Evolutionary conservation across 495 filamentous ascomycete species (phyloP), one percentile per base, ranked within the genome.

Genomic region (Neurospora sp.): DNA sequence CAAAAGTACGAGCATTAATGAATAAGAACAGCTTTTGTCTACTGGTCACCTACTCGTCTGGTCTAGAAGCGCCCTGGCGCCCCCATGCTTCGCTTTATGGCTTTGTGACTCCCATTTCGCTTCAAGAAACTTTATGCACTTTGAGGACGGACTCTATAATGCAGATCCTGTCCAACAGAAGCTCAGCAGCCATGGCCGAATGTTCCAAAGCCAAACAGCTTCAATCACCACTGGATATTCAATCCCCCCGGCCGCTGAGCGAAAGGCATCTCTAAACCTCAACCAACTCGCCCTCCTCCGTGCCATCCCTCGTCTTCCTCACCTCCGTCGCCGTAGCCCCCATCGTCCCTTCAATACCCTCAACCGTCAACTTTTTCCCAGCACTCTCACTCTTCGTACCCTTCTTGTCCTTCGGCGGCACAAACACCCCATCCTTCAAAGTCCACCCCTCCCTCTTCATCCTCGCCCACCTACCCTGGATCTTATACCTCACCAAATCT

Each of bases 401-500:
- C 39, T 14, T 18, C 42, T 11, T 48, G 0, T 35, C 54, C 54
- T 62, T 62, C 1, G 90, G 90, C 23, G 86, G 76, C 11, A 87
- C 76, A 70, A 93, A 79, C 69, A 81, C 77, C 16, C 84, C 87
- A 59, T 83, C 31, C 39, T 74, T 77, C 9, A 92, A 74, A 16
- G 20, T 79, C 92, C 93, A 97, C 2, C 93, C 93, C 66, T 87
- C 81, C 41, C 76, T 79, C 81, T 86, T 84, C 84, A 94, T 82
- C 14, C 75, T 77, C 73, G 86, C 87, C 92, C 93, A 94, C 73
- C 86, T 87, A 72, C 91, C 84, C 37, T 77, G 82, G 10, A 94
- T 86, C 77, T 88, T 90, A 40, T 87, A 85, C 71, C 92, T 81
- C 0, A 96, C 93, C 73, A 98, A 79, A 71, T 97, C 93, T 0